Conservation (phyloP, 495 filamentous ascomycete genomes). For the Penicillium desertorum region DNA sequence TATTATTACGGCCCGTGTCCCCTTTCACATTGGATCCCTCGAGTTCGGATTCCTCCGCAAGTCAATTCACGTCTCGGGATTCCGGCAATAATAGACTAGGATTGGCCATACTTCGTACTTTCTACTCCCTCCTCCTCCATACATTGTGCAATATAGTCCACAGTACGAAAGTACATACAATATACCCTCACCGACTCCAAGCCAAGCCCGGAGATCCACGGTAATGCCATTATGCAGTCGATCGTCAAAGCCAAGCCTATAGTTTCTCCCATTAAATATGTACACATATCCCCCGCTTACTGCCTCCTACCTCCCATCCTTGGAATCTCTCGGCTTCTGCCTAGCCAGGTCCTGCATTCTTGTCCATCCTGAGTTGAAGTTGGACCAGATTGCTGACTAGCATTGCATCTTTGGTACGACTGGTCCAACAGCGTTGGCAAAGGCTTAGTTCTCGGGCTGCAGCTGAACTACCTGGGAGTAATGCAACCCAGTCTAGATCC, state of each 20-base stretch:
- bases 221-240: not conserved
- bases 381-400: constrained; percentile 2
- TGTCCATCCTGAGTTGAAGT: not conserved
- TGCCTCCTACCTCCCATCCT: not conserved
- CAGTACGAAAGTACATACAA: no score
- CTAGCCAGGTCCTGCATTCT: constrained; percentile 15
- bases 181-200: constrained; percentile 12
- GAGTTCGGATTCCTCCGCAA: no score
- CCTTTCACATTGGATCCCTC: not conserved
- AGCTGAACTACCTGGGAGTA: not conserved
- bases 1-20: not conserved
- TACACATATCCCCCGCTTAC: not conserved
- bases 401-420: constrained; percentile 9
- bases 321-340: not conserved
- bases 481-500: not conserved
- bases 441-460: constrained; percentile 24
- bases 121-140: no score
- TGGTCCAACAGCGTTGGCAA: constrained; percentile 21
- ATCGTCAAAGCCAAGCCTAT: constrained; percentile 11
- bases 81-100: no score
- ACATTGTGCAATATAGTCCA: no score
- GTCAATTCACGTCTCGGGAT: no score
- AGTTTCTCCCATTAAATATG: constrained; percentile 1
- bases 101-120: not conserved
- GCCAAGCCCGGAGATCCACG: constrained; percentile 7